These are phyloP conservation scores for Metschnikowia dekortorum DNA, from an alignment of 805 yeast species.

Conservation along the genomic window DNA sequence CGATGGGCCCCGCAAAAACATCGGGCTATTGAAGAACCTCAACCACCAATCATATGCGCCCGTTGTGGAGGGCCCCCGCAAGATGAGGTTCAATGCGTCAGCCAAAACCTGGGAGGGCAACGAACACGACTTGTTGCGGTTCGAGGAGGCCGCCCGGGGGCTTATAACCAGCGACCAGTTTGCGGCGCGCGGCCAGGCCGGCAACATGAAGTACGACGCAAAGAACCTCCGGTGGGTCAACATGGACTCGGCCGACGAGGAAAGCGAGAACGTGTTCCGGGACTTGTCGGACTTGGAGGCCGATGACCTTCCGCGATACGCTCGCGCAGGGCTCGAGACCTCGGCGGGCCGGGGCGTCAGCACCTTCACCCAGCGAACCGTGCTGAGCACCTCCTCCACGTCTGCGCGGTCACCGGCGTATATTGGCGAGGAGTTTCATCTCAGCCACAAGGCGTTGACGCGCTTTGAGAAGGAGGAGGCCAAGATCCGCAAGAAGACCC, in stretches of 20 bases:
- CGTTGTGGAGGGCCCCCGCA: slow-evolving; percentile 15
- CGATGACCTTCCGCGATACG: slow-evolving; percentile 16
- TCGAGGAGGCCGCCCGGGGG: slow-evolving; percentile 41
- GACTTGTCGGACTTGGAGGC: slow-evolving; percentile 44
- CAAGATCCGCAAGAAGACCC: slow-evolving; percentile 30
- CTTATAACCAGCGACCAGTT: slow-evolving; percentile 32
- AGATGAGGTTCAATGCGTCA: slow-evolving; percentile 51
- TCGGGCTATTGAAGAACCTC: slow-evolving; percentile 31
- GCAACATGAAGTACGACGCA: slow-evolving; percentile 57
- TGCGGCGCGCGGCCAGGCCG: slow-evolving; percentile 20
- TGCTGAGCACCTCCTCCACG: slow-evolving; percentile 25
- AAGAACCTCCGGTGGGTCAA: slow-evolving; percentile 58
- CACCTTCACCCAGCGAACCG: slow-evolving; percentile 34
- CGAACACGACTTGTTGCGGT: slow-evolving; percentile 50
- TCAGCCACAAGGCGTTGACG: slow-evolving; percentile 26
- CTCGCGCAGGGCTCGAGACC: slow-evolving; percentile 1
- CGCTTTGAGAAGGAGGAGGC: slow-evolving; percentile 34
- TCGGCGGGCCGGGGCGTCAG: slow-evolving; percentile 27
- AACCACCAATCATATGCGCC: slow-evolving; percentile 19
- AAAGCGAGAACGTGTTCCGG: slow-evolving; percentile 39
- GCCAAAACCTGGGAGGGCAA: slow-evolving; percentile 62
- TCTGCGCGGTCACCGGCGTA: slow-evolving; percentile 6
- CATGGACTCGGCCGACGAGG: slow-evolving; percentile 31
- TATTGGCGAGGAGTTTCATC: slow-evolving; percentile 24
- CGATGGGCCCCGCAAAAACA: slow-evolving; percentile 3